These are phyloP conservation scores for Francoa sonchifolia DNA, from an alignment of 441 rosid genomes.

Conservation along the genomic window DNA sequence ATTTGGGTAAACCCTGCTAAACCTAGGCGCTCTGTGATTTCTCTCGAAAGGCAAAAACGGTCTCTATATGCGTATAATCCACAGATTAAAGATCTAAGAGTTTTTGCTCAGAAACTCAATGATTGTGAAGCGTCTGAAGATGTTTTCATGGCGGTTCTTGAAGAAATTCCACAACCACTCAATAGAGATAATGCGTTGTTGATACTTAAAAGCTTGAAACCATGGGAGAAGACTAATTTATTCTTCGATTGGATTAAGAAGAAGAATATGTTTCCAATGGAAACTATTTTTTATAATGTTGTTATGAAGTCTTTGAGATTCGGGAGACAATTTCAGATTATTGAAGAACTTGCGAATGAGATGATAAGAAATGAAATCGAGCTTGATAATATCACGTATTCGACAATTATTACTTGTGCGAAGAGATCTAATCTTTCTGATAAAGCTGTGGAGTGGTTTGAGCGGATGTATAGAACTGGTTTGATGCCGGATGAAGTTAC, in stretches of 20 bases:
- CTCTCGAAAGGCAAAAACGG: conserved; percentile 69
- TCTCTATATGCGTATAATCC: conserved; percentile 57
- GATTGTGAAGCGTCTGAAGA: conserved; percentile 32
- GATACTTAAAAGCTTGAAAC: conserved; percentile 49
- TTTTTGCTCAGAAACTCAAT: conserved; percentile 54
- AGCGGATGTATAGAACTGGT: conserved; percentile 80
- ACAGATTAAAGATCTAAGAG: conserved; percentile 47
- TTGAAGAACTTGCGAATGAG: conserved; percentile 69
- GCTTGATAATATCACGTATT: conserved; percentile 90
- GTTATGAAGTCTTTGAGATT: conserved; percentile 78
- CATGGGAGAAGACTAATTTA: conserved; percentile 54
- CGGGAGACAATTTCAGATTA: conserved; percentile 73
- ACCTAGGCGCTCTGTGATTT: conserved; percentile 76
- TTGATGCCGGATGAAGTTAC: conserved; percentile 96
- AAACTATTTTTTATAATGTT: conserved; percentile 68
- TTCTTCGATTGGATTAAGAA: conserved; percentile 68
- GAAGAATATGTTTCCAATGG: conserved; percentile 61
- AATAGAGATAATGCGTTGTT: conserved; percentile 53
- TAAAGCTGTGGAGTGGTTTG: conserved; percentile 89
- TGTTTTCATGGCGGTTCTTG: conserved; percentile 34
- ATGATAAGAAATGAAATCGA: conserved; percentile 62
- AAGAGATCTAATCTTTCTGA: conserved; percentile 58
- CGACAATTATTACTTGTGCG: conserved; percentile 85
- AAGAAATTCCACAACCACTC: conserved; percentile 46
- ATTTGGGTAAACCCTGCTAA: conserved; percentile 80